Base-by-base conservation (phyloP, 345 rosid genomes). In the Trapa bicornis region DNA sequence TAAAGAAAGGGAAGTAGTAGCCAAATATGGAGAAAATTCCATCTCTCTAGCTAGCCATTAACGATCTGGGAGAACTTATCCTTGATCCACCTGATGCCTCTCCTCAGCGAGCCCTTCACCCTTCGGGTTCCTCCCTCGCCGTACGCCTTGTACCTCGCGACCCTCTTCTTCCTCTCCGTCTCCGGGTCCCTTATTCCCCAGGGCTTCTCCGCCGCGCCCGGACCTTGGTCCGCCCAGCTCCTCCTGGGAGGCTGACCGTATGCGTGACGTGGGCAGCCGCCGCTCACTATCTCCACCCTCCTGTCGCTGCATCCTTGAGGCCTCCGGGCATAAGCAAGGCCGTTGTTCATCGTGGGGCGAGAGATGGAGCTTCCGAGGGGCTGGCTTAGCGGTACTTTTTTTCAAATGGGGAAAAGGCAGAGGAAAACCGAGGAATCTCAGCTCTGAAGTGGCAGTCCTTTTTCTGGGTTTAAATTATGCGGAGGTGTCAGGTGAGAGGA, bases 91-190 rank as follows among this genome's bases (percentile, higher is more conserved):
- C 52, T 54, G 71, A 67, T 61, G 65, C 71, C 71, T 37, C 61
- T 68, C 75, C 67, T 64, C 56, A 73, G 54, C 42, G 75, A 73
- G 17, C 65, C 75, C 71, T 73, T 73, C 64, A 68, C 33, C 65
- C 56, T 54, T 22, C 29, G 29, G 29, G 29, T 22, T 4, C 75
- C 75, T 45, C 68, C 72, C 56, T 43, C 71, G 45, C 64, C 29
- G 68, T 73, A 73, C 65, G 67, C 71, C 68, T 73, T 67, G 68
- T 73, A 73, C 67, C 63, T 56, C n/a, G 75, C 75, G 29, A 73
- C 47, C 75, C 75, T 64, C 75, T 68, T 73, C 67, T 64, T 67
- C 72, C 75, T 64, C 75, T 62, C 63, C 72, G 54, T 64, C 64
- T 73, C 75, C 37, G 72, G 68, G 54, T 68, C 71, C 39, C 64